phyloP scores from a whole-genome alignment of 352 stramenopile genomes.

The Pythium graminicola region DNA sequence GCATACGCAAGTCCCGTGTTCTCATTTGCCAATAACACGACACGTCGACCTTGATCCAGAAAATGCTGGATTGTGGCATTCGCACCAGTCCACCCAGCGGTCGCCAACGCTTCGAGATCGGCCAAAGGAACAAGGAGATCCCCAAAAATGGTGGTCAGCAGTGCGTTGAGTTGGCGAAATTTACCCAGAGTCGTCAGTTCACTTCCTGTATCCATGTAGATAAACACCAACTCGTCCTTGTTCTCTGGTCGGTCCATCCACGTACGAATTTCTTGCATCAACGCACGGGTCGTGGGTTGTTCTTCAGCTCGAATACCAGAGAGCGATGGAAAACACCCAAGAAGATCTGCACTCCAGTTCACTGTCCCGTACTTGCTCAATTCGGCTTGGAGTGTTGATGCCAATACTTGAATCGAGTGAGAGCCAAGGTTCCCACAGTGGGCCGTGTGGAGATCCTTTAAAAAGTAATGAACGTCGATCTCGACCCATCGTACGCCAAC shows the following conservation, averaged over 20 bases:
- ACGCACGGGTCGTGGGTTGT: slow-evolving; percentile 26
- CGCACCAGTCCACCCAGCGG: slow-evolving; percentile 25
- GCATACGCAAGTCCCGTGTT: slow-evolving; percentile 36
- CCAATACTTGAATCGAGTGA: slow-evolving; percentile 30
- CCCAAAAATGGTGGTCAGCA: slow-evolving; percentile 37
- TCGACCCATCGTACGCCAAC: slow-evolving; percentile 56
- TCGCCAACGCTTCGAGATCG: slow-evolving; percentile 28
- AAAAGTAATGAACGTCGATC: slow-evolving; percentile 62
- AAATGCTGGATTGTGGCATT: slow-evolving; percentile 32
- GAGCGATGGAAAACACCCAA: slow-evolving; percentile 57
- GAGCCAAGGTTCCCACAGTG: slow-evolving; percentile 50
- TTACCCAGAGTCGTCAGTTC: slow-evolving; percentile 33
- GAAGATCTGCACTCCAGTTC: slow-evolving; percentile 37
- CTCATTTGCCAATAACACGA: slow-evolving; percentile 41
- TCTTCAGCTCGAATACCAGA: slow-evolving; percentile 47
- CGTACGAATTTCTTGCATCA: slow-evolving; percentile 37
- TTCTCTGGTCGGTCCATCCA: slow-evolving; percentile 40
- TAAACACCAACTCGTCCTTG: slow-evolving; percentile 33
- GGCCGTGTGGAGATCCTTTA: slow-evolving; percentile 45
- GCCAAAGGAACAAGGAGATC: slow-evolving; percentile 34
- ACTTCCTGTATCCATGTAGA: slow-evolving; percentile 47
- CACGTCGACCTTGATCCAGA: slow-evolving; percentile 30
- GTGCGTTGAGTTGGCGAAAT: slow-evolving; percentile 25
- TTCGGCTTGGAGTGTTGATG: slow-evolving; percentile 31
- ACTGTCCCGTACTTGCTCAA: slow-evolving; percentile 39